Conservation (phyloP, 2,329 filamentous ascomycete genomes). For the Neurospora sp. region DNA sequence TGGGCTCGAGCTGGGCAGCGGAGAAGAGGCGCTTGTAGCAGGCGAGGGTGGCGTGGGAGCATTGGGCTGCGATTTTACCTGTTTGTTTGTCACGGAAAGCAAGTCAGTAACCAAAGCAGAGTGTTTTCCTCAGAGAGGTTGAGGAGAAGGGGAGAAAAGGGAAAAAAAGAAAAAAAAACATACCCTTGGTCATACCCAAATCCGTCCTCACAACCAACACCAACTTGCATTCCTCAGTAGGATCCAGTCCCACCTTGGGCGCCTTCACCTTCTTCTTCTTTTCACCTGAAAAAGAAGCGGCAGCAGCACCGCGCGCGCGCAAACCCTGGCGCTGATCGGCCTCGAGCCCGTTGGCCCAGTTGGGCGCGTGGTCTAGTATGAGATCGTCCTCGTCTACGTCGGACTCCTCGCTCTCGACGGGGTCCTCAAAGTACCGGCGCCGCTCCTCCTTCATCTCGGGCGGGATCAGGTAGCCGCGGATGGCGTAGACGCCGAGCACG, state of each 20-base stretch:
- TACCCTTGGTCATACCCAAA: conserved; percentile 95
- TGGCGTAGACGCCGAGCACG: conserved; percentile 67
- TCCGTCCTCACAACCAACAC: conserved; percentile 89
- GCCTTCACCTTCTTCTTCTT: conserved; percentile 30
- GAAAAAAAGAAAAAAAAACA: conserved; percentile 14
- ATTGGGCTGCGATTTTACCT: conserved; percentile 97
- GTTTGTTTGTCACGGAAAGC: background rate
- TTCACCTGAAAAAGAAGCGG: conserved; percentile 11
- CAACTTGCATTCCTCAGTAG: conserved; percentile 81
- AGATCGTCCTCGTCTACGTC: conserved; percentile 53
- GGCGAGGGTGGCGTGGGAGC: conserved; percentile 88
- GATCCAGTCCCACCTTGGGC: conserved; percentile 18
- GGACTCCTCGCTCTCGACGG: conserved; percentile 59
- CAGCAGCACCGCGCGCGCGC: conserved; percentile 19
- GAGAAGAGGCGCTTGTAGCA: conserved; percentile 81
- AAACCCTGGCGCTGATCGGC: conserved; percentile 51
- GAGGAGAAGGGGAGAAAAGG: background rate
- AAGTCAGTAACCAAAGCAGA: background rate
- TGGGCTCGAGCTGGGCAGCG: conserved; percentile 39
- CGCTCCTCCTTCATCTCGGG: conserved; percentile 47
- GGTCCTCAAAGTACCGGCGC: conserved; percentile 45
- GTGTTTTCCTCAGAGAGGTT: background rate
- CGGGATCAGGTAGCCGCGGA: conserved; percentile 50
- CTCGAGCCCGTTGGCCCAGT: conserved; percentile 54
- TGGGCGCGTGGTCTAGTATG: conserved; percentile 55